Conservation (phyloP, 495 filamentous ascomycete species). For the Trichoderma reesei region DNA sequence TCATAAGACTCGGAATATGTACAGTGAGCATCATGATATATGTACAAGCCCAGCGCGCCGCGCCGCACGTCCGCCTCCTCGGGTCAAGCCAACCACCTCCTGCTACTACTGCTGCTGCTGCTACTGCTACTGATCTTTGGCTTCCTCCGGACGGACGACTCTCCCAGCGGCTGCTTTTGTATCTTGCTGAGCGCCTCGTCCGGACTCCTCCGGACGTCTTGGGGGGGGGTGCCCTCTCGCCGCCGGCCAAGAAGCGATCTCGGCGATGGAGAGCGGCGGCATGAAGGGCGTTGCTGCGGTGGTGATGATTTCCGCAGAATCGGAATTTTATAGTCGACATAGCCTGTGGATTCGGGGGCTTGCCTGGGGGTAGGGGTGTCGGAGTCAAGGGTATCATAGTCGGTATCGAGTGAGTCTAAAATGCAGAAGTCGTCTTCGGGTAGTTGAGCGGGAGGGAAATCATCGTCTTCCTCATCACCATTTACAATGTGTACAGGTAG, state of each 20-base stretch:
- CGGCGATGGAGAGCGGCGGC: constrained; percentile 20
- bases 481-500: constrained; percentile 8
- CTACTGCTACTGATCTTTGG: constrained; percentile 15
- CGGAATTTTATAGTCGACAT: constrained; percentile 21
- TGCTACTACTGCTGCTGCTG: background rate
- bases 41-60: background rate
- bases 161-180: constrained; percentile 24
- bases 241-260: constrained; percentile 10
- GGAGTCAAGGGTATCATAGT: constrained; percentile 21
- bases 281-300: background rate
- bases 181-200: constrained; percentile 27
- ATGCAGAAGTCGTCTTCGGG: constrained; percentile 9
- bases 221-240: constrained; percentile 18
- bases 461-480: constrained; percentile 14
- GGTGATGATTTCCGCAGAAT: constrained; percentile 14
- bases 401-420: constrained; percentile 9
- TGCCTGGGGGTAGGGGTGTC: constrained; percentile 32
- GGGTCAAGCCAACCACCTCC: constrained; percentile 23
- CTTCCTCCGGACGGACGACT: constrained; percentile 23
- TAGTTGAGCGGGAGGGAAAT: constrained; percentile 12
- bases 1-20: constrained; percentile 1
- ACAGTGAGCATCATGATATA: constrained; percentile 4
- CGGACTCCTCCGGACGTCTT: constrained; percentile 26
- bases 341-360: constrained; percentile 21
- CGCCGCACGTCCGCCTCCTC: background rate